phyloP scores from a whole-genome alignment of 805 yeast species.

The Ogataea siamensis region DNA sequence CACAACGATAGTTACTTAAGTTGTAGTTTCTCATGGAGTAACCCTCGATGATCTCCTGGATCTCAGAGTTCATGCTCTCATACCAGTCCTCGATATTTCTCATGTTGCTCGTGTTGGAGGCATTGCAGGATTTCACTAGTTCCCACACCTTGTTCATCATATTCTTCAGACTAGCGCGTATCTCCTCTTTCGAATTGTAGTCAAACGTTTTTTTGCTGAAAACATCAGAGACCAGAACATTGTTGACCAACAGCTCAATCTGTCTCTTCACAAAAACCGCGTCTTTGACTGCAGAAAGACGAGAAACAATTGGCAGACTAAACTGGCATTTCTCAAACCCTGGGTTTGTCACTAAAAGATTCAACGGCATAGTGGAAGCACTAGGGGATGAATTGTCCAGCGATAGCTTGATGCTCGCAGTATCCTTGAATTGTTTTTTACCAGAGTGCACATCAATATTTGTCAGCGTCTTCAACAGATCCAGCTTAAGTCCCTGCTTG shows the following conservation, averaged over 20 bases:
- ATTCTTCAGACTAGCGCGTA: slow-evolving; percentile 15
- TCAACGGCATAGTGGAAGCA: slow-evolving; percentile 21
- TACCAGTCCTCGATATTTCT: slow-evolving; percentile 26
- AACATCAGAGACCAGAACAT: slow-evolving; percentile 21
- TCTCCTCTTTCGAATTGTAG: slow-evolving; percentile 19
- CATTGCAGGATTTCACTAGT: slow-evolving; percentile 24
- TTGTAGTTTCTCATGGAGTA: slow-evolving; percentile 31
- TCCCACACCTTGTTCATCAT: slow-evolving; percentile 28
- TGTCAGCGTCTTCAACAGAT: slow-evolving; percentile 12
- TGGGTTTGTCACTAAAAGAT: slow-evolving; percentile 21
- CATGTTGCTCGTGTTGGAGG: slow-evolving; percentile 23
- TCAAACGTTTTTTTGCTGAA: slow-evolving; percentile 16
- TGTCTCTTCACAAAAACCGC: slow-evolving; percentile 35
- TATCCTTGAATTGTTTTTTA: slow-evolving; percentile 2
- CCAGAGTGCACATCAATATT: slow-evolving; percentile 7
- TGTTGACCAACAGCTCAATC: slow-evolving; percentile 35
- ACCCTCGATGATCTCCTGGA: slow-evolving; percentile 27
- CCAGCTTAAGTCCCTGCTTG: slow-evolving; percentile 18
- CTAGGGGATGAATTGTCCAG: slow-evolving; percentile 3
- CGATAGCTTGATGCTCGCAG: slow-evolving; percentile 14
- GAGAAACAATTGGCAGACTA: slow-evolving; percentile 27
- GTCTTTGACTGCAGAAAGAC: slow-evolving; percentile 36
- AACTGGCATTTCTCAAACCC: slow-evolving; percentile 17
- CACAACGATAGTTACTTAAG: slow-evolving; percentile 22
- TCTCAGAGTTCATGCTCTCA: slow-evolving; percentile 16